Conservation (phyloP, 164 flowering plant genomes). For the Annona cherimola region DNA sequence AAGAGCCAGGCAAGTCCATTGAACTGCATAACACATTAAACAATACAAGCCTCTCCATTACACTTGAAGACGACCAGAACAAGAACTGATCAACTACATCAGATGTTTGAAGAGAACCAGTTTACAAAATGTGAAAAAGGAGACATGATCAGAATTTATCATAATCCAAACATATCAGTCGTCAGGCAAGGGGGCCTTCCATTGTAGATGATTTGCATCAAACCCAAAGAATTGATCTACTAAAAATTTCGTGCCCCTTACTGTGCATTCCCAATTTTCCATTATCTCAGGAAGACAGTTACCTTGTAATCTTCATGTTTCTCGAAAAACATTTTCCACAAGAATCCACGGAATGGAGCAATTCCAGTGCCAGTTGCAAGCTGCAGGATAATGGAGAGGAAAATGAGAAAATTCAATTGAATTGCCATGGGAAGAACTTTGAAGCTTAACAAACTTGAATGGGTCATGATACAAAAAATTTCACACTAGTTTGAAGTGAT, state of each 20-base stretch:
- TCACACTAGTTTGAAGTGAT: neutral
- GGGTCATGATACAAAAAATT: neutral
- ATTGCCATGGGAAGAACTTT: neutral
- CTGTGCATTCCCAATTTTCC: neutral
- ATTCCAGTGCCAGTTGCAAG: constrained; percentile 98
- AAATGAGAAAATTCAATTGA: neutral
- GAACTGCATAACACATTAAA: constrained; percentile 43
- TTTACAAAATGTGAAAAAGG: neutral
- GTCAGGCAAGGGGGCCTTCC: neutral
- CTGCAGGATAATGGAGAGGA: constrained; percentile 30
- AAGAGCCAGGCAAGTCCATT: constrained; percentile 98
- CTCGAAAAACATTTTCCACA: constrained; percentile 99
- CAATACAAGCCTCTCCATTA: neutral
- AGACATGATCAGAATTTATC: neutral
- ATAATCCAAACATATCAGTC: neutral
- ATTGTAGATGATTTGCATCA: neutral
- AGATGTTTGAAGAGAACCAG: neutral
- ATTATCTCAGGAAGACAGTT: neutral
- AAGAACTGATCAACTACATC: neutral
- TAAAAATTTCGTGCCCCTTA: no score
- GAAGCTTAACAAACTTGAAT: neutral
- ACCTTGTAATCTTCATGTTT: constrained; percentile 96
- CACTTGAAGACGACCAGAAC: neutral
- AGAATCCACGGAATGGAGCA: constrained; percentile 88
- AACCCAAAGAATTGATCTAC: neutral